Base-by-base conservation (phyloP, 2,329 filamentous ascomycete genomes). In the Pestalotiopsis sp. region DNA sequence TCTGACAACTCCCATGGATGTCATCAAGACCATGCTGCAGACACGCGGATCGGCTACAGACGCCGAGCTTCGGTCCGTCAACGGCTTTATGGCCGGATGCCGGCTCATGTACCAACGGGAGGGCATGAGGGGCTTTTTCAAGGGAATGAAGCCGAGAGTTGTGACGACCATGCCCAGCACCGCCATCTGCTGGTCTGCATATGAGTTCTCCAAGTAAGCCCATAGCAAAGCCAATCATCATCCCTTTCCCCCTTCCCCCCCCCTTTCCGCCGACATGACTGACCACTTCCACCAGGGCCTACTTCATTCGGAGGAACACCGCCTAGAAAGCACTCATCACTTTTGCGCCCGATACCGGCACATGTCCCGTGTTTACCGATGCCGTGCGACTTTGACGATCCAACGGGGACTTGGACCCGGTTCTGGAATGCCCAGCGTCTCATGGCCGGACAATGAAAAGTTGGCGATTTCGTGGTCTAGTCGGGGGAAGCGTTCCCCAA, bases 81-180 rank as follows among this genome's bases (percentile, higher is more conserved):
- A 91, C 76, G 92, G 95, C 7, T 88, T 98, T 72, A 82, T 88
- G 73, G 90, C 93, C 59, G 95, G 94, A 7, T 95, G 94, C 71
- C 86, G 87, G 71, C 90, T 98, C 69, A 90, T 98, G 72, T 92
- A 94, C 80, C 88, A 89, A 75, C 90, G 95, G 77, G 95, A 97
- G 78, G 96, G 96, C 45, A 86, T 92, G 76, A 86, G 85, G 68
- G 96, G 96, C 3, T 99, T 98, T 82, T 95, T 98, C 83, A 95
- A 97, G 78, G 96, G 96, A 58, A 89, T 98, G 78, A 91, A 93
- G 75, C 96, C 96, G 61, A 88, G 96, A 76, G 92, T 99, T 62
- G 91, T 99, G 71, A 98, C 95, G 12, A 97, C 96, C 1, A 98
- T 98, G 92, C 96, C 96, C 23, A 98, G 95, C 83, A 99, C 96